Evolutionary conservation across 495 filamentous ascomycete species (phyloP), one percentile per base, ranked within the genome.

Genomic region (Hyaloscypha variabilis): DNA sequence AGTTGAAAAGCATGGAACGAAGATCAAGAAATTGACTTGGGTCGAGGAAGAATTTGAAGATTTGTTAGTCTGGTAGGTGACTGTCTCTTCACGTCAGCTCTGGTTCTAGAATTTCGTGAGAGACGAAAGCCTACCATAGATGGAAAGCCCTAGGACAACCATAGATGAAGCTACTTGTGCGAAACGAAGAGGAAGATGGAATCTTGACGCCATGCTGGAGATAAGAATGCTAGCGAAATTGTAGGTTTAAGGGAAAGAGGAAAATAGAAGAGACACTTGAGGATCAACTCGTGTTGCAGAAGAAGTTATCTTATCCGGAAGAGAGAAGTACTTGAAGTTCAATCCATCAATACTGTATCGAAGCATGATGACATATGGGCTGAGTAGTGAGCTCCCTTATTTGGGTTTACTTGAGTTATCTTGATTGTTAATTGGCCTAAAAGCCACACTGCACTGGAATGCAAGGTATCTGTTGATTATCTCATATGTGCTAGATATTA

Each of bases 101-200:
- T 42, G 4, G 39, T 17, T 6, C 10, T 6, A 21, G 6, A 23
- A 57, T 14, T 8, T 10, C 13, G 6, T 57, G 13, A 1, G 21
- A 6, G 13, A n/a, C 25, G 6, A n/a, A 57, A n/a, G 31, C 17
- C 51, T 57, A 57, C 54, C 14, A 57, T 57, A 57, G 14, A 57
- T 57, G 24, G 26, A 57, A 8, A 57, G 26, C 2, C 26, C 54
- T 19, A 57, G 54, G 13, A 29, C 26, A 8, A 29, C 30, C 17
- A 31, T 57, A 17, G 54, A 30, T 28, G 30, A 29, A 31, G 30
- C 26, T 28, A 28, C 17, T 29, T 57, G 54, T 14, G 30, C 26
- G 25, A 57, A n/a, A 3, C 54, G 54, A n/a, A 57, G 54, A 29
- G 54, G 54, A 17, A 57, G 26, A 1, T n/a, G 24, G 54, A 57